Evolutionary conservation across 768 basidiomycete genomes (phyloP), one percentile per base, ranked within the genome.

Genomic region (Gymnopilus dilepis): DNA sequence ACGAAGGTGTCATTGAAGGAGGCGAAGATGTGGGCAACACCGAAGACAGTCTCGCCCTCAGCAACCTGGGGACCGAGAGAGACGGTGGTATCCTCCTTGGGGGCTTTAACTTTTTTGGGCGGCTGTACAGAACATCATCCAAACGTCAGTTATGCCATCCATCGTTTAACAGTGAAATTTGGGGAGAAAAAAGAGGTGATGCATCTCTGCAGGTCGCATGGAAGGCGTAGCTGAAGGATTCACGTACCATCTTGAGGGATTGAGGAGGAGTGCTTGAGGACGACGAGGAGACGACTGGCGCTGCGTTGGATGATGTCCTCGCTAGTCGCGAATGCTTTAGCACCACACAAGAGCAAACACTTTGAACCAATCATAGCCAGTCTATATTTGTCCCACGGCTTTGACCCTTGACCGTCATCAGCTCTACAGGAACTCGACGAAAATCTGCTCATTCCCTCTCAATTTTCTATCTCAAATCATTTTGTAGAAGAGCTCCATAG

Each of bases 1-100:
- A 99, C 97, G 78, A 99, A 99, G 60, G 97, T 99, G 74, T 99
- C 97, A 80, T 99, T 99, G 88, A 99, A 99, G 60, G 95, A 97
- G 40, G 97, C 97, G 71, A 91, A 99, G 82, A 99, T 98, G 84
- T 97, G 97, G 11, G 97, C 97, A 63, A 98, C 95, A 67, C 97
- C 97, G 74, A 97, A 98, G 42, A 99, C 97, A 72, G 91, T 88
- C 80, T 98, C 95, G 74, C 97, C 95, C 76, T 97, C 95, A 63
- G 90, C 90, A 70, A 96, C 93, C 76, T 98, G 91, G 70, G 96
- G 97, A 67, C 97, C 96, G 77, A 97, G 93, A 56, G 90, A 89
- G 73, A 95, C 93, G 68, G 92, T 85, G 73, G 84, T 86, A 74
- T 93, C 91, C 77, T 93, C 91, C 76, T 87, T 88, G 65, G 82